phyloP scores from a whole-genome alignment of 2,329 filamentous ascomycete genomes.

The Pyrenophora teres region DNA sequence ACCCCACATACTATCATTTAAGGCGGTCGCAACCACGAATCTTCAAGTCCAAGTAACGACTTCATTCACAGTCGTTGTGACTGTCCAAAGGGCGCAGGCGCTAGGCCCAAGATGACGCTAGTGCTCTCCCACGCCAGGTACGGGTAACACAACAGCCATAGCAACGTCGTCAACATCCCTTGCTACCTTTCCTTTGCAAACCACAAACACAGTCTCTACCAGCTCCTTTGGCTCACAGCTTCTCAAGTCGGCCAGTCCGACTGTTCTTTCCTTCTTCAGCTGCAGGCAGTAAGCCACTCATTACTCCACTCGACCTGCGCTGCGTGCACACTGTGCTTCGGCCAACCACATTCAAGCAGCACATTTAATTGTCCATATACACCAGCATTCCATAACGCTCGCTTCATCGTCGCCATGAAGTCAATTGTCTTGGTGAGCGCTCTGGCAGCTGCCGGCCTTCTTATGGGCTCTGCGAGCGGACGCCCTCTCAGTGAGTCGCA shows the following conservation, averaged over 20 bases:
- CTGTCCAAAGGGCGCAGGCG: constrained; percentile 17
- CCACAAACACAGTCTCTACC: constrained; percentile 25
- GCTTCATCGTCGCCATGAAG: constrained; percentile 53
- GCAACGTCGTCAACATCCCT: constrained; percentile 14
- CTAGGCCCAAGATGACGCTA: constrained; percentile 19
- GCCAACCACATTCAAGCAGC: constrained; percentile 14
- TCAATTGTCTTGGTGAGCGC: constrained; percentile 45
- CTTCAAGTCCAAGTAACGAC: constrained; percentile 10
- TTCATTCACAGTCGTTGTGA: constrained; percentile 10
- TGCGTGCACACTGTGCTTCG: constrained; percentile 5
- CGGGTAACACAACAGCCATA: constrained; percentile 19
- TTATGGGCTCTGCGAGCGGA: constrained; percentile 52
- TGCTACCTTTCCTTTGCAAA: constrained; percentile 19
- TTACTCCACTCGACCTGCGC: constrained; percentile 17
- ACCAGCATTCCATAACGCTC: constrained; percentile 39
- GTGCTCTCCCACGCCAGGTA: constrained; percentile 1
- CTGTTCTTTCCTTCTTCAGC: constrained; percentile 25
- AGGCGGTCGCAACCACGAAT: constrained; percentile 10
- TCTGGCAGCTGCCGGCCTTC: constrained; percentile 33
- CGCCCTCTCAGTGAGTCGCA: constrained; percentile 47
- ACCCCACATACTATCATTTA: constrained; percentile 22
- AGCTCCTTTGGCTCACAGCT: constrained; percentile 17
- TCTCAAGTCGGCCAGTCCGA: constrained; percentile 24
- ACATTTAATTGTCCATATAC: constrained; percentile 26
- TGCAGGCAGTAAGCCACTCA: constrained; percentile 33